Percentiles rank a stretch among this genome's conserved stretches.
These are phyloP conservation scores for Erodium moschatum DNA, from an alignment of 441 rosid species.

Conservation along the genomic window DNA sequence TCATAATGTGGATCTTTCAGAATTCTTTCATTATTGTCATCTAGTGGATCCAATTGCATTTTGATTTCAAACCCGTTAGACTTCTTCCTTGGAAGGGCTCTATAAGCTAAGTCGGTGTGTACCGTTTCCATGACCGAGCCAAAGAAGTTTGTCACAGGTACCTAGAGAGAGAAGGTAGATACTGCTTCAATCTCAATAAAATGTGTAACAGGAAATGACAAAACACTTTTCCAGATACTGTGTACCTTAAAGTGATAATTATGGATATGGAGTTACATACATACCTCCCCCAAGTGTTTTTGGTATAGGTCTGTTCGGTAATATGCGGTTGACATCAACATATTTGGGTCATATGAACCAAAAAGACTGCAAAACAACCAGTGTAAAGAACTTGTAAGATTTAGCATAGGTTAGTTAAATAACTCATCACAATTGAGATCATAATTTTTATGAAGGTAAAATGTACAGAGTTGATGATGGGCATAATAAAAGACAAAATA, in stretches of 20 bases:
- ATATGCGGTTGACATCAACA: constrained; percentile 81
- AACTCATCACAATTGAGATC: not conserved
- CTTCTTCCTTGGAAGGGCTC: constrained; percentile 29
- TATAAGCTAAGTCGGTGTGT: constrained; percentile 68
- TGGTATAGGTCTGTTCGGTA: constrained; percentile 71
- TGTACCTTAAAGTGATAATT: too few relatives aligned
- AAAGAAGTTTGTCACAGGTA: constrained; percentile 88
- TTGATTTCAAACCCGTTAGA: constrained; percentile 24
- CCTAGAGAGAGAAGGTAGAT: constrained; percentile 30
- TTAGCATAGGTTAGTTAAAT: not conserved
- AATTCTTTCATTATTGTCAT: constrained; percentile 23
- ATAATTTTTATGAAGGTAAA: not conserved
- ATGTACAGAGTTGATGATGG: not conserved
- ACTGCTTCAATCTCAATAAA: too few relatives aligned
- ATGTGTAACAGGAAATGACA: too few relatives aligned
- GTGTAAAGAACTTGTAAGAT: not conserved
- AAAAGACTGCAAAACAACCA: constrained; percentile 56
- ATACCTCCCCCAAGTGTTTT: constrained; percentile 50
- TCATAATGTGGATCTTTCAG: constrained; percentile 13
- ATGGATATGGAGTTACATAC: constrained; percentile 1
- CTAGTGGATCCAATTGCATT: constrained; percentile 26
- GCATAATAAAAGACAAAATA: not conserved
- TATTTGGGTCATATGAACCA: constrained; percentile 60
- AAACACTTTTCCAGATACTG: too few relatives aligned
- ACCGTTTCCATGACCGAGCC: constrained; percentile 94